Base-by-base conservation (phyloP, 1,284 basidiomycete genomes). In the Mycena sp. region DNA sequence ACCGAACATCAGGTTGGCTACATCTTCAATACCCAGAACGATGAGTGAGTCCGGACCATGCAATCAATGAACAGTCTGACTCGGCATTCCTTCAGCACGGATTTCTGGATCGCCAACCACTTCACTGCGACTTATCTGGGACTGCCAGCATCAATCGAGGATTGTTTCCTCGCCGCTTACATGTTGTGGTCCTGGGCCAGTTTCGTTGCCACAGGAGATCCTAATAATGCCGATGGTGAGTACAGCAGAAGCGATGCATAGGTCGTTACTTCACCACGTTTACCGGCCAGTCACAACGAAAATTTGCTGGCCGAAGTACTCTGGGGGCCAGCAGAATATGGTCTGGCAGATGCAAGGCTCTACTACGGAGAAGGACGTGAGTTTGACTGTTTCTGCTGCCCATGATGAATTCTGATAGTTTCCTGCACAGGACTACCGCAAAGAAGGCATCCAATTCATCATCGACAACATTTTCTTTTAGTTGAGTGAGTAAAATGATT, bases 71-170 rank as follows among this genome's bases (percentile, higher is more conserved):
- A 17, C 17, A 37, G 12, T 30, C 55, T 21, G 46, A 29, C 2
- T 25, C 35, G 6, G 5, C 28, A 19, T 5, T 43, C 9, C 37
- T 28, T 23, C 12, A 67, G 65, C 35, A 61, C 55, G 21, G 58
- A 23, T 26, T 67, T 67, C 58, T 95, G 91, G 92, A 82, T 87
- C 1, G 87, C 87, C 23, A 95, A 94, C 73, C 88, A 92, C 73
- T 94, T 92, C 71, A 85, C 87, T 3, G 80, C 85, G 5, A 79
- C 78, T 17, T 87, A 85, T 59, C 94, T 95, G 74, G 78, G 62
- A 2, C 45, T 54, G 1, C 29, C 52, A 1, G 65, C 62, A 4
- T 62, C 65, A 3, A 59, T 67, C 12, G 62, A 26, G 19, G 62
- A 67, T 32, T 58, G 65, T 9, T 67, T 67, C 55, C 55, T 67